A percentile compares a stretch with the other conserved stretches of the same genome.
phyloP scores from a whole-genome alignment of 345 rosid species.

The Citropsis articulata region DNA sequence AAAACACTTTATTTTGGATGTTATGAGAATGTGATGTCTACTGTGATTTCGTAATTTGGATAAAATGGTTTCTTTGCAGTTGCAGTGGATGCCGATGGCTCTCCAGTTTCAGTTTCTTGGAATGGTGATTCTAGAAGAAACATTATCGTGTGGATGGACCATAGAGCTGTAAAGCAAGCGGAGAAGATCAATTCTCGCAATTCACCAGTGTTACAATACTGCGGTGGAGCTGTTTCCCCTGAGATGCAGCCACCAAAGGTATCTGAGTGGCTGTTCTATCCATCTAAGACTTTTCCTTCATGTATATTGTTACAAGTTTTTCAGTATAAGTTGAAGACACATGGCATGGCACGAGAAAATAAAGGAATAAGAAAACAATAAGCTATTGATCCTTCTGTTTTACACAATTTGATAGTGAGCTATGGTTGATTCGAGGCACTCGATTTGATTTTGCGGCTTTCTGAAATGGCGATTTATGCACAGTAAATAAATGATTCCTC shows the following conservation, averaged over 20 bases:
- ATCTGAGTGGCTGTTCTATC: background rate
- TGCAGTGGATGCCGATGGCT: slow-evolving; percentile 95
- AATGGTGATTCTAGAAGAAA: slow-evolving; percentile 96
- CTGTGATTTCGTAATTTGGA: background rate
- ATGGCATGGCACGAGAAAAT: background rate
- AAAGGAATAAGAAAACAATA: background rate
- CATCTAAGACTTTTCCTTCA: background rate
- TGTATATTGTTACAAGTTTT: background rate
- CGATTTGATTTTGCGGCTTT: background rate
- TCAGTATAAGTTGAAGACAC: background rate
- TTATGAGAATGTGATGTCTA: background rate
- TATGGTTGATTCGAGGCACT: background rate
- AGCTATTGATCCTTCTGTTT: background rate
- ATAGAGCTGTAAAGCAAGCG: slow-evolving; percentile 94
- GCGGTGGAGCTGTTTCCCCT: slow-evolving; percentile 93
- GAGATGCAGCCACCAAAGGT: slow-evolving; percentile 99
- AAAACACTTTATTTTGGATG: background rate
- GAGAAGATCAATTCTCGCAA: slow-evolving; percentile 80
- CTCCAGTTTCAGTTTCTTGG: slow-evolving; percentile 95
- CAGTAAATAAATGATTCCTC: background rate
- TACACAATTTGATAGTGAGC: background rate
- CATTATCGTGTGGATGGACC: slow-evolving; percentile 97
- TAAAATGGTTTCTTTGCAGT: slow-evolving; percentile 39
- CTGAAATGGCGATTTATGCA: background rate
- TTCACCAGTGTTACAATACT: slow-evolving; percentile 77